Evolutionary conservation across 1,284 basidiomycete species (phyloP).

Genomic region (Tilletia caries): DNA sequence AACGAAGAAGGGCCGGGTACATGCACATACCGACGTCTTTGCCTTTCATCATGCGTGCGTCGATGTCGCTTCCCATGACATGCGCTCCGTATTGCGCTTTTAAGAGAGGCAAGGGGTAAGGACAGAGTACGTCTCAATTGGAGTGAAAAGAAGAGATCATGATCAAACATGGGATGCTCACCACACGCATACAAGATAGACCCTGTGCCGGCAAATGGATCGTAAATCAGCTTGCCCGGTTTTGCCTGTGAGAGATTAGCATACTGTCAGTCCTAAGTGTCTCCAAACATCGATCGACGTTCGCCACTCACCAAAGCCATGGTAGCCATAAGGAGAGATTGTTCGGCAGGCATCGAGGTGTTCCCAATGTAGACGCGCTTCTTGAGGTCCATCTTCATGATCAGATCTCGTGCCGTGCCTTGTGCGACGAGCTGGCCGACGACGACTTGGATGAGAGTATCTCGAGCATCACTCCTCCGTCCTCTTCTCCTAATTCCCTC

Average conservation of each 20-base stretch:
- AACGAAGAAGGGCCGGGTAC: neutral
- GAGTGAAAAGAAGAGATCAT: too few relatives aligned
- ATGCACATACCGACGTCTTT: slow-evolving; percentile 62
- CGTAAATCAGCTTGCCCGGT: slow-evolving; percentile 85
- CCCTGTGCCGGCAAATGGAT: slow-evolving; percentile 94
- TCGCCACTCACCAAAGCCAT: slow-evolving; percentile 69
- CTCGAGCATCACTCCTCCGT: slow-evolving; percentile 25
- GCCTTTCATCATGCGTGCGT: slow-evolving; percentile 92
- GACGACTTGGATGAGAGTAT: slow-evolving; percentile 37
- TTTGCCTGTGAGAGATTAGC: slow-evolving; percentile 62
- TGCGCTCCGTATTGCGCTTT: slow-evolving; percentile 78
- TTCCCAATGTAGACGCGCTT: slow-evolving; percentile 84
- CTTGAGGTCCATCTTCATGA: slow-evolving; percentile 67
- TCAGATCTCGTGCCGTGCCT: slow-evolving; percentile 40
- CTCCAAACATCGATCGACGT: neutral
- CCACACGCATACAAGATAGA: slow-evolving; percentile 75
- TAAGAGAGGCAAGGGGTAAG: too few relatives aligned
- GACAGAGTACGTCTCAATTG: too few relatives aligned
- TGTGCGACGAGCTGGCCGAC: slow-evolving; percentile 30
- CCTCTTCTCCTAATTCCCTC: slow-evolving; percentile 24
- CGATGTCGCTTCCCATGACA: slow-evolving; percentile 90
- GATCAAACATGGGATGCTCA: slow-evolving; percentile 10
- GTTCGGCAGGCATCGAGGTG: slow-evolving; percentile 95
- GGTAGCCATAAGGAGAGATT: slow-evolving; percentile 91
- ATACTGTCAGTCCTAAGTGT: neutral